Conservation (phyloP, 768 basidiomycete genomes). For the Rhodotorula babjevae region DNA sequence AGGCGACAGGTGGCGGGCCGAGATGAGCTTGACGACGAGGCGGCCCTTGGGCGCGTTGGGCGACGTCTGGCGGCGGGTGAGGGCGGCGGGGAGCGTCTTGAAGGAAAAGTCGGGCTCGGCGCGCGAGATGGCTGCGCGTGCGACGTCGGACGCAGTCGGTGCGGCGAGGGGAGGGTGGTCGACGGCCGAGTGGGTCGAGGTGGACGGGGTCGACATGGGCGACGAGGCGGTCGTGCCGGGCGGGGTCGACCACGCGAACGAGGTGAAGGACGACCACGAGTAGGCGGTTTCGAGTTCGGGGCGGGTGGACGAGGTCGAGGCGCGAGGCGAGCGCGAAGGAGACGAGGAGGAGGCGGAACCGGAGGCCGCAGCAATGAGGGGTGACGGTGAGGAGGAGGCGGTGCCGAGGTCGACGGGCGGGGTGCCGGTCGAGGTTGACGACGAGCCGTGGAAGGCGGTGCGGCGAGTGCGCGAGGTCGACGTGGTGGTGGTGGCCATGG, state of each 20-base stretch:
- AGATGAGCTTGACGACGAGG: conserved; percentile 92
- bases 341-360: not conserved
- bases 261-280: conserved; percentile 5
- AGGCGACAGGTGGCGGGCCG: conserved; percentile 76
- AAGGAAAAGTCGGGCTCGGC: conserved; percentile 38
- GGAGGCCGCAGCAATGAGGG: not conserved
- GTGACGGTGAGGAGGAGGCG: not conserved
- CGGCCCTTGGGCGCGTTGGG: conserved; percentile 52
- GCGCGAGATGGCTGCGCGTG: conserved; percentile 23
- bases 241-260: not conserved
- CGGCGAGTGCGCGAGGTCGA: not conserved
- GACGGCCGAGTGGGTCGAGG: not conserved
- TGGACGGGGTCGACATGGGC: not conserved
- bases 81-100: conserved; percentile 20
- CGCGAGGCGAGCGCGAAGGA: not conserved
- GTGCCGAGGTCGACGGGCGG: not conserved
- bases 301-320: not conserved
- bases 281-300: not conserved
- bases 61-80: conserved; percentile 8
- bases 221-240: not conserved
- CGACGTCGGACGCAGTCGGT: not conserved
- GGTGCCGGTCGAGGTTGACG: not conserved
- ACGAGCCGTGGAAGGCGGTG: not conserved
- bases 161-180: not conserved
- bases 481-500: not conserved